A percentile compares a stretch with the other conserved stretches of the same genome.
Evolutionary conservation across 305 asterid species (phyloP).

Genomic region (Fraxinus angustifolia): DNA sequence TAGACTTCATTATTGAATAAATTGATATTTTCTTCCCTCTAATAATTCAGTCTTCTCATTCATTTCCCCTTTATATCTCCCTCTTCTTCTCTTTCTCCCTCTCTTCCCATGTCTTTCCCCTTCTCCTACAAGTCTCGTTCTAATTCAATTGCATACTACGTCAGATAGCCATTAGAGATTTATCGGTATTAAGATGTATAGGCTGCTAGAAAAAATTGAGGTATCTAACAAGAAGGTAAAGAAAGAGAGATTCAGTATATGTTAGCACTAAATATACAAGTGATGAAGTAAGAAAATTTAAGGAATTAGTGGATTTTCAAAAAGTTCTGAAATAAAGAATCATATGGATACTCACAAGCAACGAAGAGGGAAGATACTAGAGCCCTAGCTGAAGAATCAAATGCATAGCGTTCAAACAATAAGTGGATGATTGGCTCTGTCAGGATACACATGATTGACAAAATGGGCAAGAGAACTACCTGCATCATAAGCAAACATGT

Average conservation of each 20-base stretch:
- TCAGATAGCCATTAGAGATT: not conserved
- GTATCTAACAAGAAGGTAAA: not conserved
- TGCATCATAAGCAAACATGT: slow-evolving; percentile 23
- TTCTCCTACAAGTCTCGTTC: not conserved
- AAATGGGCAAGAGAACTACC: slow-evolving; percentile 44
- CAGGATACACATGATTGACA: slow-evolving; percentile 33
- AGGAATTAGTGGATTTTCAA: not conserved
- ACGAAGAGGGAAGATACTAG: slow-evolving; percentile 39
- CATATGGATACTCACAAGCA: slow-evolving; percentile 34
- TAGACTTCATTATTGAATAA: not conserved
- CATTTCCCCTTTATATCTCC: not conserved
- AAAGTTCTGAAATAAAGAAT: not conserved
- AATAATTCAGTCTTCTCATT: not conserved
- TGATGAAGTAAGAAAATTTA: not conserved
- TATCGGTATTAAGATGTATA: not conserved
- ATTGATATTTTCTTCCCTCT: not conserved
- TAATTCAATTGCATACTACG: not conserved
- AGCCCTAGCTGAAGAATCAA: slow-evolving; percentile 47
- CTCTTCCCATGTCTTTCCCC: not conserved
- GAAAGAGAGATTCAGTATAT: not conserved
- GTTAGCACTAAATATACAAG: not conserved
- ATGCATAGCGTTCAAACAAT: slow-evolving; percentile 40
- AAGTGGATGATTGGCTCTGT: slow-evolving; percentile 37
- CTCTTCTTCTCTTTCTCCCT: not conserved
- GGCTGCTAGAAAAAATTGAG: not conserved